Percentiles rank a stretch among this genome's conserved stretches.
These are phyloP conservation scores for Musa acuminata DNA, from an alignment of 176 grass and related monocot species.

Conservation along the genomic window DNA sequence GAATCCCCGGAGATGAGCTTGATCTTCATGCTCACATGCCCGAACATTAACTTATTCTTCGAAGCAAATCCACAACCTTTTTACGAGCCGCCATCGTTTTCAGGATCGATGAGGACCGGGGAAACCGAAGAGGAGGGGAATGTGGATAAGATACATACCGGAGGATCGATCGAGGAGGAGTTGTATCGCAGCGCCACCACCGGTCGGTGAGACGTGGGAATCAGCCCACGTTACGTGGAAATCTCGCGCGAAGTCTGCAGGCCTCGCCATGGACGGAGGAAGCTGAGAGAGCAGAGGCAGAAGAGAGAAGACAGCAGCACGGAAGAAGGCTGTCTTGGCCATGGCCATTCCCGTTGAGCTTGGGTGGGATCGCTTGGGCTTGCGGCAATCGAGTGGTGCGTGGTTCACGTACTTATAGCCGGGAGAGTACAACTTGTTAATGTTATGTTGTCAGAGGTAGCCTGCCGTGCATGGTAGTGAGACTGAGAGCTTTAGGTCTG, in stretches of 20 bases:
- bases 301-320: not conserved
- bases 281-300: not conserved
- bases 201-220: conserved; percentile 23
- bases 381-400: no score
- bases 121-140: not conserved
- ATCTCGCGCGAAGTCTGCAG: conserved; percentile 22
- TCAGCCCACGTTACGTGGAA: conserved; percentile 32
- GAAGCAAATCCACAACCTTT: conserved; percentile 34
- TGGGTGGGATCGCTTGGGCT: no score
- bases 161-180: conserved; percentile 26
- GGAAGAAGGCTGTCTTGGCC: not conserved
- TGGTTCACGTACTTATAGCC: not conserved
- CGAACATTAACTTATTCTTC: conserved; percentile 33
- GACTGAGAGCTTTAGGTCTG: not conserved
- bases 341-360: not conserved
- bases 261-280: conserved; percentile 7
- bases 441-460: not conserved
- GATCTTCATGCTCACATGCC: conserved; percentile 42
- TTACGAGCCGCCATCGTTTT: no score
- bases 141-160: not conserved
- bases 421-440: not conserved
- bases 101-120: no score
- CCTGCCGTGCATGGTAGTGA: conserved; percentile 1
- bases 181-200: conserved; percentile 15
- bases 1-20: conserved; percentile 33